These are phyloP conservation scores for Phytophthora agathidicida DNA, from an alignment of 352 stramenopile species.

Conservation along the genomic window DNA sequence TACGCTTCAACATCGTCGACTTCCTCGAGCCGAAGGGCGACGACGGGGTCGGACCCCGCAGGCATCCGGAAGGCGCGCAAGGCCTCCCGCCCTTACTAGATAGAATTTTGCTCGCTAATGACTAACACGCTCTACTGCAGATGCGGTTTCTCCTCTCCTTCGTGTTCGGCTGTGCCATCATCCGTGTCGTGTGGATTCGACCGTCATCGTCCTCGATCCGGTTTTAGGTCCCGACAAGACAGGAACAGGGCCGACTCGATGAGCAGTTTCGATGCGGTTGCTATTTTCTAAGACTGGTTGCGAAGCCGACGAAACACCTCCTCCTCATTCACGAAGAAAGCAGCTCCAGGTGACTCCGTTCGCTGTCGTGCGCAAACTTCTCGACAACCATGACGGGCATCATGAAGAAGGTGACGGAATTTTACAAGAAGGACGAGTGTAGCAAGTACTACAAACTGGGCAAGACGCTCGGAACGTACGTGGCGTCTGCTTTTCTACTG, in stretches of 20 bases:
- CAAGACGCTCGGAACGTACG: slow-evolving; percentile 89
- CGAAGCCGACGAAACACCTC: slow-evolving; percentile 27
- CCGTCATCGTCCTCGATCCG: background rate
- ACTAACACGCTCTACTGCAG: slow-evolving; percentile 6
- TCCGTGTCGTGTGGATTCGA: too few relatives aligned
- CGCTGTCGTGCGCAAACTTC: background rate
- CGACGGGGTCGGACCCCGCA: slow-evolving; percentile 42
- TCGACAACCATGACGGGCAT: slow-evolving; percentile 65
- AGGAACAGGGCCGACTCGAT: slow-evolving; percentile 7
- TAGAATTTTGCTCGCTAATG: slow-evolving; percentile 18
- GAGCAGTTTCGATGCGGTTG: background rate
- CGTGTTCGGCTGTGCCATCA: too few relatives aligned
- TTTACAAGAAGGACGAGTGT: slow-evolving; percentile 89
- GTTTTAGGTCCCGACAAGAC: slow-evolving; percentile 13
- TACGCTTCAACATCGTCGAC: slow-evolving; percentile 5
- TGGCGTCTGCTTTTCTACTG: background rate
- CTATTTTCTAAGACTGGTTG: slow-evolving; percentile 20
- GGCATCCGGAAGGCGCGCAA: slow-evolving; percentile 79
- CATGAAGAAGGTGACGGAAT: slow-evolving; percentile 88
- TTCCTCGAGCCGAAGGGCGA: slow-evolving; percentile 33
- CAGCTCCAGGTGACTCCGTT: slow-evolving; percentile 7
- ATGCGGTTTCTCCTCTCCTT: slow-evolving; percentile 1
- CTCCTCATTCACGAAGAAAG: slow-evolving; percentile 32
- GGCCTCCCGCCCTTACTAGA: slow-evolving; percentile 74
- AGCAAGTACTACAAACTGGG: slow-evolving; percentile 92